Evolutionary conservation across 345 rosid species (phyloP).

Genomic region (Cardamine occulta): DNA sequence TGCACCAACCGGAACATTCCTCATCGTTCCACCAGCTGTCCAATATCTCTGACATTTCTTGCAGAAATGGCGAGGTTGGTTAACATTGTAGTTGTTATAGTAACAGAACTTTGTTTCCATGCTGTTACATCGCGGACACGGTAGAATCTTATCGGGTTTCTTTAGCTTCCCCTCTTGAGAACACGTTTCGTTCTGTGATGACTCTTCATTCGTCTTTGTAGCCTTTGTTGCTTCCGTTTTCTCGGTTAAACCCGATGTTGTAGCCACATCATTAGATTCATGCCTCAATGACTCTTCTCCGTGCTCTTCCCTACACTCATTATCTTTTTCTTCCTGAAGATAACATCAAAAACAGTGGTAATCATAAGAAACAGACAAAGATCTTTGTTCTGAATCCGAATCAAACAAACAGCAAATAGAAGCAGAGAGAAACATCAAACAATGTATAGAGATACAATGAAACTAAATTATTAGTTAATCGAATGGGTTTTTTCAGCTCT

Average conservation of each 20-base stretch:
- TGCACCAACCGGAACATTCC: conserved; percentile 95
- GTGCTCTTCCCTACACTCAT: conserved; percentile 42
- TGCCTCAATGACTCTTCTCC: conserved; percentile 42
- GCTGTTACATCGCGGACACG: conserved; percentile 93
- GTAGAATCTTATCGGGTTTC: conserved; percentile 85
- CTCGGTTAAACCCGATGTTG: conserved; percentile 41
- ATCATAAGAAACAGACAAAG: neutral
- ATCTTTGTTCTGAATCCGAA: neutral
- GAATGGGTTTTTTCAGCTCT: neutral
- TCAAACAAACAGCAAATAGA: neutral
- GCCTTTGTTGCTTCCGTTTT: conserved; percentile 26
- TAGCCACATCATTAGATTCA: conserved; percentile 32
- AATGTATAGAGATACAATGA: neutral
- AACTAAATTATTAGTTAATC: neutral
- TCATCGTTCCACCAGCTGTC: conserved; percentile 98
- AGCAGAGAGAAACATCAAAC: conserved; percentile 9
- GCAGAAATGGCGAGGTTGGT: conserved; percentile 94
- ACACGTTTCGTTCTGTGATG: conserved; percentile 51
- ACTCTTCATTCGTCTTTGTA: conserved; percentile 50
- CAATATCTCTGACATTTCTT: conserved; percentile 97
- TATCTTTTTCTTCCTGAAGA: conserved; percentile 40
- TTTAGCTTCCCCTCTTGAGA: conserved; percentile 66
- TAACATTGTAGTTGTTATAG: conserved; percentile 91
- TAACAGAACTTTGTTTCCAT: conserved; percentile 96
- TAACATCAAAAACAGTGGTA: neutral